Evolutionary conservation across 2,329 filamentous ascomycete genomes (phyloP), one percentile per base, ranked within the genome.

Genomic region (Fusarium illudens): DNA sequence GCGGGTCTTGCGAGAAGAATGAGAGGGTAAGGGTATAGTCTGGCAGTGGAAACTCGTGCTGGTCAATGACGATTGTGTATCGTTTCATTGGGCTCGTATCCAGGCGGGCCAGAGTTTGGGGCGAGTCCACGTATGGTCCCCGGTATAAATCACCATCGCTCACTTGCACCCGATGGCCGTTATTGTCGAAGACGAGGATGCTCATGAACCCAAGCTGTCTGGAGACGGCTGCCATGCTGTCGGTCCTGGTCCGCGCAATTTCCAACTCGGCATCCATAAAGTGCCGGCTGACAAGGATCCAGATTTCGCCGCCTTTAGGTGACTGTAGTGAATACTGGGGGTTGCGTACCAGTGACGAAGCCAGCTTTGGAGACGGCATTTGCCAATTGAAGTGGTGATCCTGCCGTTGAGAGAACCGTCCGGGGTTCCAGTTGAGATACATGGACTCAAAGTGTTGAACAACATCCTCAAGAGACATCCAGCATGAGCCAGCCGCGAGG

Each of bases 381-480:
- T 90, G 85, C 96, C 96, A 99, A 3, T 85, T 84, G 75, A 98
- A 97, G 79, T 99, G 96, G 58, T 94, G 89, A 73, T 99, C 94
- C 77, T 97, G 90, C 9, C 94, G 89, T 75, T 92, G 82, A 2
- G 83, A 83, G 79, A 99, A 99, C 1, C 97, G 83, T 1, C 87
- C 86, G 0, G 96, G 94, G 69, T 97, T 97, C 96, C 96, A 99
- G 79, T 98, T 99, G 57, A 99, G 84, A 78, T 98, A 99, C 70
- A 99, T 88, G 17, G 94, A 97, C 76, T 98, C 94, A 67, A 97
- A 99, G 75, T 97, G 90, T 73, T 97, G 94, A 33, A 93, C 87
- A 4, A 97, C 89, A 68, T 94, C 92, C 71, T 97, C 92, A 27
- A 96, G 88, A 22, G 90, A 89, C 80, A 98, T 96, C 95, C 96